Percentiles rank a stretch among this genome's conserved stretches.
phyloP scores from a whole-genome alignment of 2,329 filamentous ascomycete species.

The Ophiostoma piceae region DNA sequence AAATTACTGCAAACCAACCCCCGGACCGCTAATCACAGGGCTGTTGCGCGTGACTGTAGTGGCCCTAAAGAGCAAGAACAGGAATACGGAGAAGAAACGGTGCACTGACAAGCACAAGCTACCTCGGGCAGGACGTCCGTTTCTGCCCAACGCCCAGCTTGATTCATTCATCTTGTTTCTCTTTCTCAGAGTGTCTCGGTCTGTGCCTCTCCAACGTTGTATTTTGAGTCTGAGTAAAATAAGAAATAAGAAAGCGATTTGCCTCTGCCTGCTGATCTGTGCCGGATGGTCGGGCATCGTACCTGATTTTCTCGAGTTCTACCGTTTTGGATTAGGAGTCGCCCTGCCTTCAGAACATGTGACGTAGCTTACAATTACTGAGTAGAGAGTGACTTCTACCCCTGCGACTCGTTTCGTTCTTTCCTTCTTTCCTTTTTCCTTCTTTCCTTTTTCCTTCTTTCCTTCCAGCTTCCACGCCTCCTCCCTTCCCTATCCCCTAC shows the following conservation, averaged over 20 bases:
- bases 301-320: conserved; percentile 17
- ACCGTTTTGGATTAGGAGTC: background rate
- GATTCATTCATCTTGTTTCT: background rate
- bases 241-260: conserved; percentile 1
- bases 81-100: background rate
- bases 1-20: conserved; percentile 14
- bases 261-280: conserved; percentile 17
- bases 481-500: background rate
- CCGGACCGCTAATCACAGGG: conserved; percentile 25
- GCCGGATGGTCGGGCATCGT: conserved; percentile 22
- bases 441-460: background rate
- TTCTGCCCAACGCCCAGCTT: background rate
- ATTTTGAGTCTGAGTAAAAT: background rate
- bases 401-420: background rate
- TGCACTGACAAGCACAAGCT: too few species aligned
- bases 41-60: conserved; percentile 18
- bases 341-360: background rate
- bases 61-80: background rate
- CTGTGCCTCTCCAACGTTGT: conserved; percentile 2
- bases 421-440: background rate
- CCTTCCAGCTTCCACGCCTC: background rate
- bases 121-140: background rate
- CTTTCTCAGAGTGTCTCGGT: background rate
- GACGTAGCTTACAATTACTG: background rate
- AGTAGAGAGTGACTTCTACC: background rate